Conservation (phyloP, 495 filamentous ascomycete genomes). For the Acidomyces sp. region DNA sequence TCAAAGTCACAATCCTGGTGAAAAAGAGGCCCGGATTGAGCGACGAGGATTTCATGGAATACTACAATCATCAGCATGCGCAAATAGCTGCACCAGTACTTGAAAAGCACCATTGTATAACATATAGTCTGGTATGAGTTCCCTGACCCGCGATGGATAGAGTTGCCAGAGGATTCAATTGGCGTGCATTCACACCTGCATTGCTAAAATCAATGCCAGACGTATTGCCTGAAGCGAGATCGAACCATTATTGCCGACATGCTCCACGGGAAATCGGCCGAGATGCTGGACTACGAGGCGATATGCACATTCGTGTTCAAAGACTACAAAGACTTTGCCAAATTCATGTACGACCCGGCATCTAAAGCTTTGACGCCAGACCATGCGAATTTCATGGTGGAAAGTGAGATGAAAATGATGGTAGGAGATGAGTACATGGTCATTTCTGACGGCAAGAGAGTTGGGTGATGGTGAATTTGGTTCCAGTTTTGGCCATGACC, state of each 20-base stretch:
- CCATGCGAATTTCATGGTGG: constrained; percentile 33
- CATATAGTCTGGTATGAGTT: constrained; percentile 29
- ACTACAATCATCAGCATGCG: constrained; percentile 33
- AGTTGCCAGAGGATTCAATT: background rate
- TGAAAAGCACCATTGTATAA: constrained; percentile 28
- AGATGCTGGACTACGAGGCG: constrained; percentile 30
- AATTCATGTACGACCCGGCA: constrained; percentile 32
- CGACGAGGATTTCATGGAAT: constrained; percentile 29
- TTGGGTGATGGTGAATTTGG: no score
- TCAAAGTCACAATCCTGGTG: constrained; percentile 31
- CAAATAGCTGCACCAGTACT: constrained; percentile 30
- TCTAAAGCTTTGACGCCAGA: constrained; percentile 27
- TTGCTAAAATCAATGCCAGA: no score
- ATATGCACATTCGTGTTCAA: constrained; percentile 34
- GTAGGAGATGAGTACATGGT: constrained; percentile 34
- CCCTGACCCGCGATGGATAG: background rate
- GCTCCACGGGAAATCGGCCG: constrained; percentile 27
- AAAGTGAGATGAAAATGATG: constrained; percentile 34
- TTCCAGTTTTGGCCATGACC: no score
- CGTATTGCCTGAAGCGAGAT: constrained; percentile 30
- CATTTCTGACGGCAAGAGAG: constrained; percentile 26
- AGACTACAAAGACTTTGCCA: constrained; percentile 28
- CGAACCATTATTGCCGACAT: constrained; percentile 31
- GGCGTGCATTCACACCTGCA: no score
- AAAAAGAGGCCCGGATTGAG: constrained; percentile 33